Evolutionary conservation across 345 rosid species (phyloP), one percentile per base, ranked within the genome.

Genomic region (Turnera subulata): DNA sequence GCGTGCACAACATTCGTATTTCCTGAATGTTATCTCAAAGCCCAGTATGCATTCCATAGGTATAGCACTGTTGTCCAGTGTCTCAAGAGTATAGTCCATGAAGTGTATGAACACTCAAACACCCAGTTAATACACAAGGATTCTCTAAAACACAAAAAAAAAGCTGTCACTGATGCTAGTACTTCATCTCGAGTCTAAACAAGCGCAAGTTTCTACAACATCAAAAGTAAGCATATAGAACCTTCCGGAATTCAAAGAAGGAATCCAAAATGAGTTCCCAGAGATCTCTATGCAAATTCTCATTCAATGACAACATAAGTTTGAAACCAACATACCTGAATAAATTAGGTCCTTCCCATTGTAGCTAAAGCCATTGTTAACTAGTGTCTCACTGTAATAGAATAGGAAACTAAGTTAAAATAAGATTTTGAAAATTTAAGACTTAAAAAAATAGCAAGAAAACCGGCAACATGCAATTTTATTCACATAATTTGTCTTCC

Each of bases 321-420:
- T 37, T 21, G n/a, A 24, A 57, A 51, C 18, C 5, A 26, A 21
- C 15, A 56, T 70, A 89, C 98, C 95, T 80, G 98, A 92, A 74
- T 92, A 88, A 59, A 92, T 65, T 51, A 89, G 63, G 79, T 92
- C 98, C 77, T 92, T 92, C 44, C 97, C 97, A 58, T 79, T 79
- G 85, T 92, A 92, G 74, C 87, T 80, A 58, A 89, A 92, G 11
- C 97, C 95, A 61, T 73, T 80, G 17, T 73, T 65, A 46, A 92
- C 84, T 9, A 92, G 94, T 33, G 96, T 92, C 64, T 74, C 77
- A 71, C 97, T 92, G 78, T 21, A 60, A 73, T 45, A 55, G 62
- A 54, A 17, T 22, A 66, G 37, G 47, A 51, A 59, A 61, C 35
- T 29, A 3, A 29, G n/a, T n/a, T n/a, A n/a, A n/a, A n/a, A n/a